Evolutionary conservation across 2,329 filamentous ascomycete genomes (phyloP), one percentile per base, ranked within the genome.

Genomic region (Pseudocercospora eumusae): DNA sequence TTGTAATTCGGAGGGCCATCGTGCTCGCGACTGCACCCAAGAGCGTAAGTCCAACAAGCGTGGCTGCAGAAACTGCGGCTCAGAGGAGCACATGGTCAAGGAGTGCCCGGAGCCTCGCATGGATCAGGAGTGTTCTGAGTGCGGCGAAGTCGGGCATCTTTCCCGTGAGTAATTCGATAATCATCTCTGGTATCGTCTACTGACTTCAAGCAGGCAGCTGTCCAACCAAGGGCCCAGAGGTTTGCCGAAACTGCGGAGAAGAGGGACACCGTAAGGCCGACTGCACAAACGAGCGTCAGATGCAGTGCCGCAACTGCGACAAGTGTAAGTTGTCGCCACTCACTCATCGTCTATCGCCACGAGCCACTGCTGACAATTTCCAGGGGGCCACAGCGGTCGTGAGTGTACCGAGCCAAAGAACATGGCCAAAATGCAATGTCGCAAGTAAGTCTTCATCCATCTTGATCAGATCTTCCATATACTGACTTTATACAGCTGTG

Each of bases 341-440:
- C 18, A 8, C 18, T 18, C 4, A 10, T 20, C 18, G 10, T 13
- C 42, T 8, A 21, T 21, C 27, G 5, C n/a, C 15, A 9, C 13
- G 6, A 9, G 27, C 23, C 47, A 52, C 10, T 18, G 33, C 36
- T 56, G 18, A 49, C 59, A 36, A 10, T 40, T 59, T 25, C 25
- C 21, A 54, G 52, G 52, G 52, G 52, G 52, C 15, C 52, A 54
- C 10, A 9, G 86, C 69, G 80, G 82, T 33, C 80, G 80, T 44
- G 86, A 89, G 70, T 90, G 87, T 71, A 86, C 88, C 27, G 78
- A 86, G 73, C 86, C 83, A 15, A 81, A 81, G 60, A 83, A 84
- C 62, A 72, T 79, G 80, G 66, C 70, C 57, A 78, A 78, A 69
- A 76, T 77, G 73, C 81, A 72, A 79, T 80, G 81, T 69, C 75